Evolutionary conservation across 768 basidiomycete species (phyloP).

Genomic region (Boletellus ananas): DNA sequence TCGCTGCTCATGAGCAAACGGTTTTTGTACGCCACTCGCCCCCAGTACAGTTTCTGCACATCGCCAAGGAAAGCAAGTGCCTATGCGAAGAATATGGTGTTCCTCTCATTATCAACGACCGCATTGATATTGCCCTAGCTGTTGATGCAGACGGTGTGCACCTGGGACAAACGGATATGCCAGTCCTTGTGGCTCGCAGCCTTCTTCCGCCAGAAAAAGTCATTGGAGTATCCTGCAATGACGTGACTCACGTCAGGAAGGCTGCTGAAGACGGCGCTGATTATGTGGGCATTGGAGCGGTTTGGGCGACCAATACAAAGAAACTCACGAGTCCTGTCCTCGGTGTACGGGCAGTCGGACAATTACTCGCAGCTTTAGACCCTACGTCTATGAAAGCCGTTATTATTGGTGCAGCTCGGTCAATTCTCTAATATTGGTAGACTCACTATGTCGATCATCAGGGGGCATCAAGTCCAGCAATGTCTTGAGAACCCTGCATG

Average conservation of each 20-base stretch:
- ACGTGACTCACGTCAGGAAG: constrained; percentile 53
- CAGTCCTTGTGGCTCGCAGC: constrained; percentile 56
- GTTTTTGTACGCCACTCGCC: background rate
- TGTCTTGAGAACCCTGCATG: constrained; percentile 70
- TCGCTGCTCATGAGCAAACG: background rate
- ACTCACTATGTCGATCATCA: constrained; percentile 27
- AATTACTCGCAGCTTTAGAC: constrained; percentile 60
- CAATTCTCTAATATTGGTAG: background rate
- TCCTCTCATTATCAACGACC: constrained; percentile 84
- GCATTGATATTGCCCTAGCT: constrained; percentile 83
- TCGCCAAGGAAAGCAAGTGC: constrained; percentile 64
- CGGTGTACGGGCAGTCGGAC: constrained; percentile 71
- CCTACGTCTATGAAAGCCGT: constrained; percentile 68
- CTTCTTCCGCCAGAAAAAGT: constrained; percentile 68
- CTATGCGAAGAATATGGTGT: constrained; percentile 75
- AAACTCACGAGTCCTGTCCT: constrained; percentile 57
- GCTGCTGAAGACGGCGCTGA: constrained; percentile 69
- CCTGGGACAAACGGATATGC: constrained; percentile 86
- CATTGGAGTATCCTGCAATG: constrained; percentile 80
- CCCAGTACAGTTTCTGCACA: constrained; percentile 60
- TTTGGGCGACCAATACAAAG: constrained; percentile 81
- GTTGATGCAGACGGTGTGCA: constrained; percentile 78
- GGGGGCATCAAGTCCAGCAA: constrained; percentile 86
- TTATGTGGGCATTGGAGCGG: constrained; percentile 85
- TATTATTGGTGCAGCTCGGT: constrained; percentile 65